Evolutionary conservation across 2,329 filamentous ascomycete species (phyloP).

Genomic region (Metarhizium humberi): DNA sequence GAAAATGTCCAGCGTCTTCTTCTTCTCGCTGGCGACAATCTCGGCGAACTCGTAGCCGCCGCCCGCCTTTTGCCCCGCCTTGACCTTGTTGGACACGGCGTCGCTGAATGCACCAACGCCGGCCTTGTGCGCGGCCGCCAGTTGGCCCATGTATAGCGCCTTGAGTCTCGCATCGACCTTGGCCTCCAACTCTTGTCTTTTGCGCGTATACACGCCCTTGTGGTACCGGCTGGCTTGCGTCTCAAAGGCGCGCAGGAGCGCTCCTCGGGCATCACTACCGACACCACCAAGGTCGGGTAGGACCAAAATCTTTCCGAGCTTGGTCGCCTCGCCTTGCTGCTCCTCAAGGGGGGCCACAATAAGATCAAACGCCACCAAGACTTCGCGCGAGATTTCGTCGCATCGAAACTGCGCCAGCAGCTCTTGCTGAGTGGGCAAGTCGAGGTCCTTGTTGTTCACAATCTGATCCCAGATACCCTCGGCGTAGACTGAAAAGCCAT

Average conservation of each 20-base stretch:
- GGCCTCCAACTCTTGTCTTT: conserved; percentile 71
- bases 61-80: conserved; percentile 85
- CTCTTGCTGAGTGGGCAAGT: conserved; percentile 94
- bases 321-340: conserved; percentile 65
- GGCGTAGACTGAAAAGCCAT: conserved; percentile 92
- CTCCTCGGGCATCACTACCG: conserved; percentile 63
- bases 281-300: conserved; percentile 64
- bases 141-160: conserved; percentile 77
- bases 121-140: conserved; percentile 79
- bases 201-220: conserved; percentile 86
- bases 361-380: conserved; percentile 73
- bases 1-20: conserved; percentile 64
- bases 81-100: conserved; percentile 77
- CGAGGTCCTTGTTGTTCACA: conserved; percentile 95
- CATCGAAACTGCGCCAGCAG: conserved; percentile 94
- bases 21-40: conserved; percentile 79
- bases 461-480: conserved; percentile 97
- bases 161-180: conserved; percentile 89
- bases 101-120: conserved; percentile 80
- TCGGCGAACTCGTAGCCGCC: conserved; percentile 89
- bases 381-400: conserved; percentile 90
- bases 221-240: conserved; percentile 88
- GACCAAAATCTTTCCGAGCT: conserved; percentile 63
- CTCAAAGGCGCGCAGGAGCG: conserved; percentile 77
- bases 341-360: conserved; percentile 79